A percentile compares a stretch with the other conserved stretches of the same genome.
These are phyloP conservation scores for Zymoseptoria passerinii DNA, from an alignment of 2,329 filamentous ascomycete species.

Conservation along the genomic window DNA sequence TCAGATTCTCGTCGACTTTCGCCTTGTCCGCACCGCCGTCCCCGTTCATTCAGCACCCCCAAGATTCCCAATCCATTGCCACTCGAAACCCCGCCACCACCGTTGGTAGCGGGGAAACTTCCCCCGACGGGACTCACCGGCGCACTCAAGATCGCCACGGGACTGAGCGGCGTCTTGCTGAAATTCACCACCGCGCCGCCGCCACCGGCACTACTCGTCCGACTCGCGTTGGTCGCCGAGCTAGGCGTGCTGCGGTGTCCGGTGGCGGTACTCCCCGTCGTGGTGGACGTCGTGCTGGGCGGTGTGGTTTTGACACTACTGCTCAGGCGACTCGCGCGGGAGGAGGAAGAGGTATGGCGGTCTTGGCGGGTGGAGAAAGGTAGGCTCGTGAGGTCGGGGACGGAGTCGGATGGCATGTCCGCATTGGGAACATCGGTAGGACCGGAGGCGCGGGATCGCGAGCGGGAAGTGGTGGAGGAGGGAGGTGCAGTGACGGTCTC, in stretches of 20 bases:
- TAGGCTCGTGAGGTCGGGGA: slow-evolving; percentile 14
- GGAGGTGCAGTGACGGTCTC: slow-evolving; percentile 5
- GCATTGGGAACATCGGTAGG: background rate
- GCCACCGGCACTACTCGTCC: slow-evolving; percentile 16
- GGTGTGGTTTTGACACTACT: background rate
- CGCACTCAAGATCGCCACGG: slow-evolving; percentile 23
- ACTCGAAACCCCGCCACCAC: background rate
- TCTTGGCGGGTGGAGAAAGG: slow-evolving; percentile 5
- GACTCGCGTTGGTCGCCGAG: slow-evolving; percentile 10
- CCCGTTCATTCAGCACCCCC: background rate
- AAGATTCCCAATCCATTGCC: background rate
- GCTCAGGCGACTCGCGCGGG: background rate
- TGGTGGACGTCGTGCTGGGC: background rate
- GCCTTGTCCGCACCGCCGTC: slow-evolving; percentile 5
- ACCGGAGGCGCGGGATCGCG: background rate
- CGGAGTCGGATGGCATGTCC: slow-evolving; percentile 7
- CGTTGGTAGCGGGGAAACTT: background rate
- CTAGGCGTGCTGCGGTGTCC: slow-evolving; percentile 24
- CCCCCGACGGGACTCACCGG: slow-evolving; percentile 9
- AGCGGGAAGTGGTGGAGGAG: slow-evolving; percentile 2
- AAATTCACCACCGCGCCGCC: slow-evolving; percentile 17
- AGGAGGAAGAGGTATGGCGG: slow-evolving; percentile 5
- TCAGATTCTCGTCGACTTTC: slow-evolving; percentile 1
- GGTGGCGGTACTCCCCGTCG: background rate
- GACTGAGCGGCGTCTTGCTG: slow-evolving; percentile 24